A percentile compares a stretch with the other conserved stretches of the same genome.
These are phyloP conservation scores for Pseudogymnoascus sp. DNA, from an alignment of 2,329 filamentous ascomycete species.

Conservation along the genomic window DNA sequence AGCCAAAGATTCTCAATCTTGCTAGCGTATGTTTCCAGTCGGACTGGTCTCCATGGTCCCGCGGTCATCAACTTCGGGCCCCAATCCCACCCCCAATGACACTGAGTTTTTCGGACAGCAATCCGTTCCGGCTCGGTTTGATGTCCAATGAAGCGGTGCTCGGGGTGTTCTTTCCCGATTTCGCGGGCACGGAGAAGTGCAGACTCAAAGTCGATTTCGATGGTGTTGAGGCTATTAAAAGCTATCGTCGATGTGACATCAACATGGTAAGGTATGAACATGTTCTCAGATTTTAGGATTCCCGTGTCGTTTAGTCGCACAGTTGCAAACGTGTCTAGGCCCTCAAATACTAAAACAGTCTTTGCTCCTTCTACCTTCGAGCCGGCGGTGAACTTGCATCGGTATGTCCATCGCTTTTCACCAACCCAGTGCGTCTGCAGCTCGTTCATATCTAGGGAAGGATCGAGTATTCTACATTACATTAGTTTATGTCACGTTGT, in stretches of 20 bases:
- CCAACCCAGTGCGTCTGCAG: slow-evolving; percentile 43
- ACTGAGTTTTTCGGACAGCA: slow-evolving; percentile 60
- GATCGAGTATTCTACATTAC: slow-evolving; percentile 35
- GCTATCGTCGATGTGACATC: slow-evolving; percentile 38
- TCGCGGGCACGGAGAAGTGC: slow-evolving; percentile 36
- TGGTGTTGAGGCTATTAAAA: slow-evolving; percentile 32
- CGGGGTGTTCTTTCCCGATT: slow-evolving; percentile 35
- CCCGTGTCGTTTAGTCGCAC: slow-evolving; percentile 48
- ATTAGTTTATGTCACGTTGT: background rate
- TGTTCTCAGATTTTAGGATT: slow-evolving; percentile 54
- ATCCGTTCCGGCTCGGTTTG: slow-evolving; percentile 29
- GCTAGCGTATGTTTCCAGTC: slow-evolving; percentile 55
- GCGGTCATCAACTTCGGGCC: slow-evolving; percentile 56
- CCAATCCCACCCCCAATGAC: slow-evolving; percentile 66
- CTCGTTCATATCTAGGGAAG: slow-evolving; percentile 45
- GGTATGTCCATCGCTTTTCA: slow-evolving; percentile 41
- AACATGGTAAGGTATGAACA: slow-evolving; percentile 55
- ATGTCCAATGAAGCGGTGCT: slow-evolving; percentile 37
- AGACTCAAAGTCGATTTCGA: slow-evolving; percentile 53
- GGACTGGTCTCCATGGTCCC: slow-evolving; percentile 61
- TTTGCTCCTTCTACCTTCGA: slow-evolving; percentile 23
- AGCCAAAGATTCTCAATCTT: slow-evolving; percentile 53
- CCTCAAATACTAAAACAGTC: slow-evolving; percentile 52
- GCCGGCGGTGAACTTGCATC: slow-evolving; percentile 10
- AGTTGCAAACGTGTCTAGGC: slow-evolving; percentile 57